Evolutionary conservation across 2,329 filamentous ascomycete species (phyloP), one percentile per base, ranked within the genome.

Genomic region (Fusarium subtropicale): DNA sequence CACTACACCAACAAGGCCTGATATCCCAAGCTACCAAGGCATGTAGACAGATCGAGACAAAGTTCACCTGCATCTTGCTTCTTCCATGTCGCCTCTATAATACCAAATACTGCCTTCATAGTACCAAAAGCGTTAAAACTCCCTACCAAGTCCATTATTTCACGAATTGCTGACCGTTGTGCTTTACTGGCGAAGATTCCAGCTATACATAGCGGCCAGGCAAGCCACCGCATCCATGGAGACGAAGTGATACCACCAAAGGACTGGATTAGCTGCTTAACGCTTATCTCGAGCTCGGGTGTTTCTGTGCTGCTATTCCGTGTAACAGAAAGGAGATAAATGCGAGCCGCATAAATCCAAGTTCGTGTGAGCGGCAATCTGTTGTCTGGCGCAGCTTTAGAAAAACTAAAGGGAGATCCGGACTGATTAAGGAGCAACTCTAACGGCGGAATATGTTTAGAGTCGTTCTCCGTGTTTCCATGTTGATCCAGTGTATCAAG

Each of bases 51-150:
- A 11, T 36, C 18, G 5, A 36, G 16, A 36, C 9, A 36, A 18
- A 11, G 4, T n/a, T 36, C 34, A 0, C 34, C 18, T 7, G 18
- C 34, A 36, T 36, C 34, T 0, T 0, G 34, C 9, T n/a, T 36
- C 18, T 36, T 8, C 34, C 34, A 36, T 3, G 18, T 36, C 9
- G 0, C n/a, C 8, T 36, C 8, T 7, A 36, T 7, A 3, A n/a
- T 36, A 2, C 11, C 9, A 2, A 36, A n/a, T 0, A 9, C 18
- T 36, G 18, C 34, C 2, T n/a, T 11, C 0, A 36, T 36, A 36
- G 34, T 36, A 12, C 34, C 34, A n/a, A 36, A 36, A 4, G 16
- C 18, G 1, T n/a, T 36, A 2, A 36, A n/a, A 11, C 18, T 1
- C n/a, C 18, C 2, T 5, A 0, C 18, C 18, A n/a, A 36, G 34